Percentiles rank a stretch among this genome's conserved stretches.
Evolutionary conservation across 2,329 filamentous ascomycete genomes (phyloP).

Genomic region (Hypoxylon sp.): DNA sequence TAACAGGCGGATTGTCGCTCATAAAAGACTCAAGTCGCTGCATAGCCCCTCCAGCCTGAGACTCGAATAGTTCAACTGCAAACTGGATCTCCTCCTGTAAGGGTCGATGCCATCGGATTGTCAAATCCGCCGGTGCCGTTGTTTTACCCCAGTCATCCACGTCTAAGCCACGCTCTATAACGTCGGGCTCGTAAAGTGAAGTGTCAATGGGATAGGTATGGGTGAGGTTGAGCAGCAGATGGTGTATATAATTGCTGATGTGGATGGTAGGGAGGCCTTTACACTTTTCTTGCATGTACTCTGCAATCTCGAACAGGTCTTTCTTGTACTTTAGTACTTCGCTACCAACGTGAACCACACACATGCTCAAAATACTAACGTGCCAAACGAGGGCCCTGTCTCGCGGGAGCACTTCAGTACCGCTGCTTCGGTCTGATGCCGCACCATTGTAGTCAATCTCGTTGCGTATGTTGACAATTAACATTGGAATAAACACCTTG

Average conservation of each 20-base stretch:
- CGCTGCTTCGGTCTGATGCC: constrained; percentile 93
- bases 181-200: constrained; percentile 85
- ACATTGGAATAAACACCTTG: constrained; percentile 89
- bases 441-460: constrained; percentile 98
- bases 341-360: constrained; percentile 93
- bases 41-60: constrained; percentile 83
- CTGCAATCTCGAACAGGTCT: constrained; percentile 89
- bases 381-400: constrained; percentile 97
- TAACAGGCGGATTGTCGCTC: constrained; percentile 83
- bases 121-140: constrained; percentile 81
- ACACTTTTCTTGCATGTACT: constrained; percentile 97
- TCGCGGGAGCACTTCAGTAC: constrained; percentile 91
- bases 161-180: constrained; percentile 78
- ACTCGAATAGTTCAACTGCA: constrained; percentile 89
- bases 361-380: constrained; percentile 97
- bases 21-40: constrained; percentile 84
- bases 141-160: constrained; percentile 87
- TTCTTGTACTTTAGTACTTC: constrained; percentile 91
- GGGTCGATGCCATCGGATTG: constrained; percentile 92
- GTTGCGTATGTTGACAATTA: constrained; percentile 91
- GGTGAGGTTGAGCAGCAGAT: constrained; percentile 93
- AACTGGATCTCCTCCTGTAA: constrained; percentile 85
- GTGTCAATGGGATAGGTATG: constrained; percentile 95
- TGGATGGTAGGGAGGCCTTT: constrained; percentile 94
- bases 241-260: constrained; percentile 97